A percentile compares a stretch with the other conserved stretches of the same genome.
Conservation (phyloP, 2,329 filamentous ascomycete species). For the Fusarium drepaniforme region DNA sequence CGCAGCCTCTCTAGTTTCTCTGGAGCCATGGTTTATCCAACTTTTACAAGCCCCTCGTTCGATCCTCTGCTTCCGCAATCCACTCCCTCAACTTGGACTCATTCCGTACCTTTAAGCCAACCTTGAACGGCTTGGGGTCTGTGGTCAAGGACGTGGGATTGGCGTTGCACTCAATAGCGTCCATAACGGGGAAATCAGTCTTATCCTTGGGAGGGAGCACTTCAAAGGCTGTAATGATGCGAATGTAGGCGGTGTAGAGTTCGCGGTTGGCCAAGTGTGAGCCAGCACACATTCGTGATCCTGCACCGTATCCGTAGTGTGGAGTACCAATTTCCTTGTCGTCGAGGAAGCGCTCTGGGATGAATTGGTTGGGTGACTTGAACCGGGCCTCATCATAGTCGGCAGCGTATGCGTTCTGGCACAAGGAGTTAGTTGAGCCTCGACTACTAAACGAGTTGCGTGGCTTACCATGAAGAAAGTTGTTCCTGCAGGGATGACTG, state of each 20-base stretch:
- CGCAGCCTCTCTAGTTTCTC: neutral
- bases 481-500: conserved; percentile 78
- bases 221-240: conserved; percentile 69
- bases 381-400: conserved; percentile 80
- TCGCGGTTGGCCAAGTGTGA: conserved; percentile 73
- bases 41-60: conserved; percentile 56
- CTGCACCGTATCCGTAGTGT: conserved; percentile 73
- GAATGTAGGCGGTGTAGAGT: conserved; percentile 70
- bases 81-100: conserved; percentile 59
- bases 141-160: conserved; percentile 70
- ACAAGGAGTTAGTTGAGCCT: neutral
- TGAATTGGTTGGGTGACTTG: conserved; percentile 70
- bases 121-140: conserved; percentile 73
- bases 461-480: conserved; percentile 79
- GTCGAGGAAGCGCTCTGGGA: conserved; percentile 77
- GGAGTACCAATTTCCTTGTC: conserved; percentile 67
- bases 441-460: neutral
- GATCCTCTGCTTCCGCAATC: conserved; percentile 65
- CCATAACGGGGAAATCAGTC: conserved; percentile 64
- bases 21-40: neutral
- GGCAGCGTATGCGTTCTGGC: conserved; percentile 78
- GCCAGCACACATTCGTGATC: conserved; percentile 73
- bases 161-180: conserved; percentile 68
- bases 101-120: conserved; percentile 57
- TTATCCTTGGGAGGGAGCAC: conserved; percentile 61